Conservation (phyloP, 2,329 filamentous ascomycete species). For the Aquanectria penicillioides region DNA sequence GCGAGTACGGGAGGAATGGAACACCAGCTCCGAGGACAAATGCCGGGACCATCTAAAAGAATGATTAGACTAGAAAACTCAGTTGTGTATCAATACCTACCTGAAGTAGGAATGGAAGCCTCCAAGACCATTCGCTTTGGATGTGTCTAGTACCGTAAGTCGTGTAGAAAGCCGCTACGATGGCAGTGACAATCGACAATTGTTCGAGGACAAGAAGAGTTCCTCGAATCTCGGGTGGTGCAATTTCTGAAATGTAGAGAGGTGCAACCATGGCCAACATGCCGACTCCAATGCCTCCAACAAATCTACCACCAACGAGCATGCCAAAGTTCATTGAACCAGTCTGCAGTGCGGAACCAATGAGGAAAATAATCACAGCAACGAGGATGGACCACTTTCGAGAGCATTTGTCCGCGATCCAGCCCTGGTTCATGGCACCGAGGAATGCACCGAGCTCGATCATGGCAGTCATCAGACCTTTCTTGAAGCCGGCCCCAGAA, state of each 20-base stretch:
- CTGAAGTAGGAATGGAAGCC: constrained; percentile 42
- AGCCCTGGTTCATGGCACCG: constrained; percentile 22
- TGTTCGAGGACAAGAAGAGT: constrained; percentile 55
- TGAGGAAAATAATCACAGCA: constrained; percentile 46
- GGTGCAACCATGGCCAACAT: constrained; percentile 52
- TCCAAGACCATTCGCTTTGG: constrained; percentile 39
- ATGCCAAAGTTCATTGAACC: constrained; percentile 52
- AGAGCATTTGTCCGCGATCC: constrained; percentile 40
- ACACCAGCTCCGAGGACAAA: constrained; percentile 36
- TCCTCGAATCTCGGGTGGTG: constrained; percentile 59
- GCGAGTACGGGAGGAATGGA: constrained; percentile 39
- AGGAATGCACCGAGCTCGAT: constrained; percentile 54
- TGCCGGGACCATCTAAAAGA: constrained; percentile 33
- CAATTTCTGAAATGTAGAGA: constrained; percentile 57
- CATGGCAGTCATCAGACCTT: constrained; percentile 58
- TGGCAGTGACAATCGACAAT: constrained; percentile 45
- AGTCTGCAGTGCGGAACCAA: constrained; percentile 57
- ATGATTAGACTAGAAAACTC: background rate
- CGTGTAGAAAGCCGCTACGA: constrained; percentile 46
- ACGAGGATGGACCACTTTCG: constrained; percentile 47
- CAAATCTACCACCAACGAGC: constrained; percentile 53
- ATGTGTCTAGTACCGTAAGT: constrained; percentile 44
- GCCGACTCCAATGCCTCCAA: constrained; percentile 57
- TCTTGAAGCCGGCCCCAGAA: constrained; percentile 48
- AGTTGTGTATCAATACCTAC: background rate